phyloP scores from a whole-genome alignment of 2,329 filamentous ascomycete genomes.

The Sporothrix phasma region DNA sequence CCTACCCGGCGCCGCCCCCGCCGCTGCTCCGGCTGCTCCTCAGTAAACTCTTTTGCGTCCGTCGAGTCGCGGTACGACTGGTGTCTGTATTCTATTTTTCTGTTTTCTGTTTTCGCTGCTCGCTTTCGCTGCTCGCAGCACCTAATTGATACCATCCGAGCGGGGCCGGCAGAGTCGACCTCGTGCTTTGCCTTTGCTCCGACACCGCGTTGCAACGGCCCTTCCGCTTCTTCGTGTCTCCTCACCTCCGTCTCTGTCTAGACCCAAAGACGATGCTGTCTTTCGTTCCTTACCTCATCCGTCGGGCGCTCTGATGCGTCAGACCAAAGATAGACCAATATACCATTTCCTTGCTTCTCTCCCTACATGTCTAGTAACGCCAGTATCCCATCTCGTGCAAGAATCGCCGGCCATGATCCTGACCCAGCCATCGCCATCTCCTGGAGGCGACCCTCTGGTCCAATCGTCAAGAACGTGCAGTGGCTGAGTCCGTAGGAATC shows the following conservation, averaged over 20 bases:
- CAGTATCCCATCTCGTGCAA: neutral
- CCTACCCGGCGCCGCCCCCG: slow-evolving; percentile 18
- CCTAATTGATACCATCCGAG: too few relatives aligned
- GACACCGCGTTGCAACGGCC: neutral
- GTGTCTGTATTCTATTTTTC: too few relatives aligned
- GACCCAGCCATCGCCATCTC: too few relatives aligned
- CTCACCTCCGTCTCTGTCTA: neutral
- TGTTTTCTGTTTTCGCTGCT: too few relatives aligned
- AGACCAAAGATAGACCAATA: slow-evolving; percentile 4
- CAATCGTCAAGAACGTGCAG: too few relatives aligned
- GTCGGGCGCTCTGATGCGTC: neutral
- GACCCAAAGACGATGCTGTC: neutral
- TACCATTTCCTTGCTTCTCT: neutral
- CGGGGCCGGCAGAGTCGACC: too few relatives aligned
- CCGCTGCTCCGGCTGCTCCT: neutral
- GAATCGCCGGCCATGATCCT: too few relatives aligned
- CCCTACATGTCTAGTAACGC: neutral
- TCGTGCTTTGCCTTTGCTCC: neutral
- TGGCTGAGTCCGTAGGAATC: too few relatives aligned
- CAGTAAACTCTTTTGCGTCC: neutral
- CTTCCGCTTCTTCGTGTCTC: neutral
- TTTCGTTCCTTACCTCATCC: neutral
- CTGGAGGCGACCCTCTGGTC: too few relatives aligned
- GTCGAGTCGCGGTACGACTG: neutral
- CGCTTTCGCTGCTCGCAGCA: too few relatives aligned